These are phyloP conservation scores for Aureobasidium sp. DNA, from an alignment of 2,329 filamentous ascomycete genomes.

Conservation along the genomic window DNA sequence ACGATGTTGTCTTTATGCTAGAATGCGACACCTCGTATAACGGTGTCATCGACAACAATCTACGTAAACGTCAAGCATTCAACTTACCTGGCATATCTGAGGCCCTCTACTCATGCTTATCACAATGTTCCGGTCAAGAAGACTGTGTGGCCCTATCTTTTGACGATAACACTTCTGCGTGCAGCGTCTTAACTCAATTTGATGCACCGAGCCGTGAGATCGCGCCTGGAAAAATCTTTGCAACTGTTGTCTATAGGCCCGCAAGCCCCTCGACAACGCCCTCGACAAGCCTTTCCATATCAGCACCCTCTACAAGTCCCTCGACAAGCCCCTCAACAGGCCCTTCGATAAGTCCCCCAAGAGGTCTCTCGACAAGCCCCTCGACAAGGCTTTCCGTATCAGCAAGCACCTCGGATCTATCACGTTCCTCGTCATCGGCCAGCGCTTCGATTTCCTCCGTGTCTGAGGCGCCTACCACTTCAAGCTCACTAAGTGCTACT, in stretches of 20 bases:
- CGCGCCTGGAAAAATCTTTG: background rate
- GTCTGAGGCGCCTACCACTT: background rate
- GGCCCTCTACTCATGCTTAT: background rate
- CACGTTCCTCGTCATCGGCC: background rate
- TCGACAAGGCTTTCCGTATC: background rate
- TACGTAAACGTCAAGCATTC: slow-evolving; percentile 1
- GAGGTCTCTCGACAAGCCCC: background rate
- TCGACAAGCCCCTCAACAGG: background rate
- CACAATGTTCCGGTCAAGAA: background rate
- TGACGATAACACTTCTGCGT: background rate
- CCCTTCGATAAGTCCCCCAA: background rate
- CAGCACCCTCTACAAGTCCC: background rate
- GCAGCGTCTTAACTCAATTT: background rate
- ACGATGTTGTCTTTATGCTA: background rate
- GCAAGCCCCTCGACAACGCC: background rate
- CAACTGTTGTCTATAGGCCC: background rate
- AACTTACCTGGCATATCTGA: background rate
- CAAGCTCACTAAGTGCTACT: background rate
- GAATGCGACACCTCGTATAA: background rate
- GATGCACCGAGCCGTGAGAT: background rate
- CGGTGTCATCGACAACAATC: background rate
- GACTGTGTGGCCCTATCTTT: background rate
- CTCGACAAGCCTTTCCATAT: background rate
- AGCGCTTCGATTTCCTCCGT: background rate
- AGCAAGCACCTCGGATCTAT: background rate